Base-by-base conservation (phyloP, 1,284 basidiomycete genomes). In the Ganoderma meredithae region DNA sequence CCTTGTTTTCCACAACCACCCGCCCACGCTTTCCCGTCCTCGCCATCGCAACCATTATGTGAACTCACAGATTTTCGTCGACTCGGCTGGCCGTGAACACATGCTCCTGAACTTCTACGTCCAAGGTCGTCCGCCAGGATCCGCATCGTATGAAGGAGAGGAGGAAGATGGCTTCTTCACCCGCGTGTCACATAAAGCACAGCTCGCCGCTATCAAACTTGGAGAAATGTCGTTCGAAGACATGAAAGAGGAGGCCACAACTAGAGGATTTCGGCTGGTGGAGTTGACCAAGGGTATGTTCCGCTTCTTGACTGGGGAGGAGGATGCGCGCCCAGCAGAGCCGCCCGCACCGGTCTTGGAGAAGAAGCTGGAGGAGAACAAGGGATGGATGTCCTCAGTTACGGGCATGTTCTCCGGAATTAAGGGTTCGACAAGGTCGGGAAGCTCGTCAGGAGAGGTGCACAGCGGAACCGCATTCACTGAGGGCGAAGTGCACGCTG, bases 31-130 rank as follows among this genome's bases (percentile, higher is more conserved):
- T 47, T 76, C 85, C 62, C 88, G 92, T 40, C 93, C 93, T 12
- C 86, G 92, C 62, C 93, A 95, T 76, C 88, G 93, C 27, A 92
- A 93, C 73, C 86, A 91, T 71, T 90, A 90, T 79, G 90, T 94
- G 58, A 86, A 87, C 10, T 93, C 92, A 22, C 90, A 92, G 69
- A 84, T 94, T 65, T 87, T 87, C 66, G 80, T 91, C 33, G 93
- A 95, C 76, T 81, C 88, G 22, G 76, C 86, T 5, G 92, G 93
- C 1, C 84, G 88, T 55, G 93, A 95, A 77, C 93, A 95, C 73
- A 89, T 95, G 86, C 83, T 93, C 47, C 84, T 95, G 74, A 91
- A 90, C 62, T 95, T 95, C 78, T 95, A 90, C 74, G 83, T 94
- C 33, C 85, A 91, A 80, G 88, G 87, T 44, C 80, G 79, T 67